These are phyloP conservation scores for Solanum etuberosum DNA, from an alignment of 257 asterid species.

Conservation along the genomic window DNA sequence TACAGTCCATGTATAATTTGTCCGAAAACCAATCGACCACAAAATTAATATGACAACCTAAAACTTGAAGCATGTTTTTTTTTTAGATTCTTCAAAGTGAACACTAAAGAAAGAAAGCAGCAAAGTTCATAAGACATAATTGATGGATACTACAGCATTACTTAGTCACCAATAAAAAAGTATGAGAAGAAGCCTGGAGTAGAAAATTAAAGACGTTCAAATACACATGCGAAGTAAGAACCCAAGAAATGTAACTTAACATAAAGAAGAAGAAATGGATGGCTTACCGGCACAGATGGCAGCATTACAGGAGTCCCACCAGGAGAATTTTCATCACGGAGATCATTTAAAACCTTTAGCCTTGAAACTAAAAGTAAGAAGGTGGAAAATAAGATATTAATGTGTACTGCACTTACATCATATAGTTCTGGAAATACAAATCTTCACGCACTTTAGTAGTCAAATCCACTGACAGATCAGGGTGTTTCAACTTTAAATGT, in stretches of 20 bases:
- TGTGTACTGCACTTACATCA: constrained; percentile 52
- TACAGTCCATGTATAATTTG: background rate
- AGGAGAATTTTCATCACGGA: constrained; percentile 91
- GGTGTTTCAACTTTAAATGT: constrained; percentile 89
- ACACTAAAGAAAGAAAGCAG: background rate
- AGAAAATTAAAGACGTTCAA: background rate
- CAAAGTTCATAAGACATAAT: background rate
- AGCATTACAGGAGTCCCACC: constrained; percentile 95
- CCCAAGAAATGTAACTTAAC: background rate
- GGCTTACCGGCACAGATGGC: constrained; percentile 62
- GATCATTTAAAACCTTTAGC: constrained; percentile 12
- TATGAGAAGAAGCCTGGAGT: background rate
- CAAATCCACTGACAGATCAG: constrained; percentile 63
- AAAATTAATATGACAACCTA: background rate
- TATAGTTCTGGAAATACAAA: constrained; percentile 78
- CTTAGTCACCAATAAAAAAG: background rate
- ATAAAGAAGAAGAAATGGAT: background rate
- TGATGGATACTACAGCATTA: background rate
- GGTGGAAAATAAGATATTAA: background rate
- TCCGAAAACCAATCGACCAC: background rate
- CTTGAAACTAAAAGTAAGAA: background rate
- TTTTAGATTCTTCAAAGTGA: background rate
- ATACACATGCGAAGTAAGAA: background rate
- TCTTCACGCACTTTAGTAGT: constrained; percentile 89
- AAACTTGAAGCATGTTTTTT: background rate